Base-by-base conservation (phyloP, 768 basidiomycete genomes). In the Scleroderma bovista region DNA sequence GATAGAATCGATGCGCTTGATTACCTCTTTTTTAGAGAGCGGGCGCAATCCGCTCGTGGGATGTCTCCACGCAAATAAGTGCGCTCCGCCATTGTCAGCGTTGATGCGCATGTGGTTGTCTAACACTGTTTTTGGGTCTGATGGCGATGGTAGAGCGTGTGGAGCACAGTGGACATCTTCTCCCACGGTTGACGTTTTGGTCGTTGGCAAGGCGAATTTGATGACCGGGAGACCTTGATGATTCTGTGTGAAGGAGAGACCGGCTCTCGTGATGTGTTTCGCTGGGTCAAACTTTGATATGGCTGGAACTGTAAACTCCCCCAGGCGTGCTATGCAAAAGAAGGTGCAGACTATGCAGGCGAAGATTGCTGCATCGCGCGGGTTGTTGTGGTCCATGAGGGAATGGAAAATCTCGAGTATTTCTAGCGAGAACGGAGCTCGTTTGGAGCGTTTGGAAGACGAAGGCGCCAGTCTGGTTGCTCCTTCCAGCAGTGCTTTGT, bases 291-390 rank as follows among this genome's bases (percentile, higher is more conserved):
- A 76, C 3, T 51, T 49, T 2, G 57, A 62, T 1, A 74, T 56
- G 2, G 39, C 54, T 1, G 59, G 64, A 0, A 74, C 58, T 1
- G 70, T 72, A 46, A 76, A 68, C 49, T 76, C 73, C 0, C 74
- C 72, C 0, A 71, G 39, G 0, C 68, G 38, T 0, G 69, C 64
- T 1, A 63, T 60, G 1, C 60, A 46, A 22, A 60, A 77, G 59
- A 76, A 75, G 8, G 57, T 51, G 0, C 65, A 69, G 2, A 3
- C 7, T 29, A 48, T n/a, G 26, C 37, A 40, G 31, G 39, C 17
- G 39, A 51, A 69, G 1, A 69, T 60, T 1, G 75, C 68, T 1
- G 66, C 61, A 40, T 74, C 65, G 1, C 69, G 53, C 2, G 68
- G 68, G 16, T 43, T 22, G 3, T 26, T 8, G 0, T 67, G 60